Conservation (phyloP, 2,329 filamentous ascomycete genomes). For the Ophiostoma ulmi region DNA sequence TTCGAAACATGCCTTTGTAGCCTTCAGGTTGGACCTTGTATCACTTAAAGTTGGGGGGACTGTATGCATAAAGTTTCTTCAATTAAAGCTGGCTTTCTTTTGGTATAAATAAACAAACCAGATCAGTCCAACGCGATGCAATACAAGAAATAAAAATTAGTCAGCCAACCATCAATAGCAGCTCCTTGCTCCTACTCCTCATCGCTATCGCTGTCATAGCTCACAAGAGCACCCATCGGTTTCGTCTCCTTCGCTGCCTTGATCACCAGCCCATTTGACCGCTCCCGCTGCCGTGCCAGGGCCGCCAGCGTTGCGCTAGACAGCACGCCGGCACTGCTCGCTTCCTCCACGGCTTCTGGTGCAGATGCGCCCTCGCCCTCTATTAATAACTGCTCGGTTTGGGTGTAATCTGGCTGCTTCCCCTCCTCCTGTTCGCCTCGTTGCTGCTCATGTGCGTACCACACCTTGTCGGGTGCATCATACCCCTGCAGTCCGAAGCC, state of each 20-base stretch:
- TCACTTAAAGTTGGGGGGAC: background rate
- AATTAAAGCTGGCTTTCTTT: background rate
- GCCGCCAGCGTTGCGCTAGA: constrained; percentile 77
- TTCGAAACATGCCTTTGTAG: background rate
- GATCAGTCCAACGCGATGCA: background rate
- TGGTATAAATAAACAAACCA: background rate
- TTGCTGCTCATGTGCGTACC: constrained; percentile 66
- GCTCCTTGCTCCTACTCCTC: background rate
- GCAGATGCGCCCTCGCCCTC: background rate
- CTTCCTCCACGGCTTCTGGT: constrained; percentile 43
- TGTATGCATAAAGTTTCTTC: background rate
- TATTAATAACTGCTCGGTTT: constrained; percentile 28
- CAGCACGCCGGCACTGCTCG: constrained; percentile 51
- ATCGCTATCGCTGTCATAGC: constrained; percentile 74
- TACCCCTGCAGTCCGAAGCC: constrained; percentile 86
- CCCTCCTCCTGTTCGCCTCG: constrained; percentile 53
- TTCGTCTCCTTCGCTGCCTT: constrained; percentile 50
- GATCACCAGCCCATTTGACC: constrained; percentile 49
- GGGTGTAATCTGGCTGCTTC: constrained; percentile 50
- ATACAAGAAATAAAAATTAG: background rate
- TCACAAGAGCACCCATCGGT: constrained; percentile 68
- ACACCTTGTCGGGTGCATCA: constrained; percentile 88
- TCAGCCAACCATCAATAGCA: background rate
- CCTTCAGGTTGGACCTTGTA: background rate
- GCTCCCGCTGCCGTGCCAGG: constrained; percentile 46